These are phyloP conservation scores for Trametes coccinea DNA, from an alignment of 768 basidiomycete species.

Conservation along the genomic window DNA sequence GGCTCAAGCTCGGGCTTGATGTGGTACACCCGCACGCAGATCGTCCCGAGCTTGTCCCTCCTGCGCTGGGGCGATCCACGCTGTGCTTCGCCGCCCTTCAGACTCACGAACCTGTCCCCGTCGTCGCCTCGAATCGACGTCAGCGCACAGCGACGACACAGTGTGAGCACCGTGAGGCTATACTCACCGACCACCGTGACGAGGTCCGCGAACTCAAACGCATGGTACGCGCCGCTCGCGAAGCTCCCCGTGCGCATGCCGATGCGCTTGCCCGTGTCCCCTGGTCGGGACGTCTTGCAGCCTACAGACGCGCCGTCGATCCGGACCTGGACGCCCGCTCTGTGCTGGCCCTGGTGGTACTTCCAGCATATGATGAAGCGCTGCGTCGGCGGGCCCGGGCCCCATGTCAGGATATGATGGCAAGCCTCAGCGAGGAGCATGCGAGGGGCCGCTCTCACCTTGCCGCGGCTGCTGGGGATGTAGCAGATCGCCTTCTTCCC, in stretches of 20 bases:
- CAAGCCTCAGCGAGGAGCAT: neutral
- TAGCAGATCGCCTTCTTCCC: neutral
- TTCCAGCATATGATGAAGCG: conserved; percentile 9
- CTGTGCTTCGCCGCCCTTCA: neutral
- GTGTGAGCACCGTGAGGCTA: neutral
- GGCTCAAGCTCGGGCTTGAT: neutral
- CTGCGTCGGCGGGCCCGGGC: neutral
- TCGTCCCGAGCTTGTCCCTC: conserved; percentile 8
- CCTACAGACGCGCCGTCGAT: conserved; percentile 10
- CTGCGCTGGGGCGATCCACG: too few relatives aligned
- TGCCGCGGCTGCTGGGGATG: conserved; percentile 15
- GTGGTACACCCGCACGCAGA: conserved; percentile 12
- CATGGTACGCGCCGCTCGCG: neutral
- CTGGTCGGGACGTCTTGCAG: neutral
- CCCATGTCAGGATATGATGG: too few relatives aligned
- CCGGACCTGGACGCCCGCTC: neutral
- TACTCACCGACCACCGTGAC: conserved; percentile 9
- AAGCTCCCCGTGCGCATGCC: neutral
- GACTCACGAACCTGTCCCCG: neutral
- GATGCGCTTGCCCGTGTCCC: neutral
- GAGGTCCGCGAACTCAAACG: conserved; percentile 17
- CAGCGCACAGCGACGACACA: neutral
- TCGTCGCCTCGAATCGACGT: neutral
- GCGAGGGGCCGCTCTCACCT: neutral
- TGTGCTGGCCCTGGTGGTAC: conserved; percentile 11